A percentile compares a stretch with the other conserved stretches of the same genome.
These are phyloP conservation scores for Lophium mytilinum DNA, from an alignment of 495 filamentous ascomycete species.

Conservation along the genomic window DNA sequence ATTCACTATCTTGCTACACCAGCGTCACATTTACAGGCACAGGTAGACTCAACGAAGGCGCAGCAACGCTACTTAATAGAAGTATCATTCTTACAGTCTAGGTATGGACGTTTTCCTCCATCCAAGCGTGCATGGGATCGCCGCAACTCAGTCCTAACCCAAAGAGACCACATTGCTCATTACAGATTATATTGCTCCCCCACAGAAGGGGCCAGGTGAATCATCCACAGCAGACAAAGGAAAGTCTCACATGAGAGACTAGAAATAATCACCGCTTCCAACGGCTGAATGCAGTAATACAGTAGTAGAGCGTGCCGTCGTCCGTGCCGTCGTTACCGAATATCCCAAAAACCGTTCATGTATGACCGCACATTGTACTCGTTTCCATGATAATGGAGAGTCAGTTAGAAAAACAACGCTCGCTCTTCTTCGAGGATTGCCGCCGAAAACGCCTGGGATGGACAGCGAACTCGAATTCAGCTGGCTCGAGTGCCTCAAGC, in stretches of 20 bases:
- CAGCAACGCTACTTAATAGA: too few species aligned
- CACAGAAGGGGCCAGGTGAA: background rate
- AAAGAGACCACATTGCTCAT: slow-evolving; percentile 17
- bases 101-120: too few species aligned
- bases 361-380: background rate
- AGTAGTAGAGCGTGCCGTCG: background rate
- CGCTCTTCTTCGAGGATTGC: background rate
- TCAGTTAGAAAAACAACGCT: too few species aligned
- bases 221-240: background rate
- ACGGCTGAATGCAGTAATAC: background rate
- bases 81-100: too few species aligned
- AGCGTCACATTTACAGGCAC: too few species aligned
- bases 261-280: background rate
- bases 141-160: background rate
- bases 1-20: too few species aligned
- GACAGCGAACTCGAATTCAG: background rate
- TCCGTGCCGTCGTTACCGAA: background rate
- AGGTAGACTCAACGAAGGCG: too few species aligned
- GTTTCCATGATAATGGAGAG: too few species aligned
- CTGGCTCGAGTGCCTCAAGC: background rate
- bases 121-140: too few species aligned
- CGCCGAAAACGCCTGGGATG: background rate
- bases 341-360: background rate
- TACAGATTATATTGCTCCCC: slow-evolving; percentile 16
- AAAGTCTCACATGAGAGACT: background rate